These are phyloP conservation scores for Coemansia erecta DNA, from an alignment of 192 early-diverging fungal genomes.

Conservation along the genomic window DNA sequence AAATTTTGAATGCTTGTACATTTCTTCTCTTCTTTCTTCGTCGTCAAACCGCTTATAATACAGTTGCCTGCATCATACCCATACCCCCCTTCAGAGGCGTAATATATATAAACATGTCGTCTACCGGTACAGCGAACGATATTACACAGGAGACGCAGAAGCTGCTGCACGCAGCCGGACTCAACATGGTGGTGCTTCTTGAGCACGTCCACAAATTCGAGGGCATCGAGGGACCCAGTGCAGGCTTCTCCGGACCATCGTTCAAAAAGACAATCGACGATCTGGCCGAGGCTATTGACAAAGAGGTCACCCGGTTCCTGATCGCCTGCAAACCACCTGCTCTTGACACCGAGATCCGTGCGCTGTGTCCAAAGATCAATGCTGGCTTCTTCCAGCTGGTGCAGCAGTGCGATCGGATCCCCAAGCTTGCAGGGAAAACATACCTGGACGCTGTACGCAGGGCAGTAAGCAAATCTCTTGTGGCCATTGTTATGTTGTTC, in stretches of 20 bases:
- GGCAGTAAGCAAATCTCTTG: conserved; percentile 27
- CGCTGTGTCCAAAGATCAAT: conserved; percentile 46
- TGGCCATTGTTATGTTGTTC: conserved; percentile 25
- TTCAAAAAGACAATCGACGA: conserved; percentile 26
- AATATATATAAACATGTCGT: neutral
- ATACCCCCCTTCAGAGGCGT: too few species aligned
- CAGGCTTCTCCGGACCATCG: conserved; percentile 21
- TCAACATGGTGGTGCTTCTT: conserved; percentile 26
- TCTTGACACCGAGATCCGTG: conserved; percentile 26
- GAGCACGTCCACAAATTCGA: conserved; percentile 31
- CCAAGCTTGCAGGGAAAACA: conserved; percentile 33
- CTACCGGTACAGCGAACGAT: conserved; percentile 1
- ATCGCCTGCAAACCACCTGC: conserved; percentile 51
- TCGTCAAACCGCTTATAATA: too few species aligned
- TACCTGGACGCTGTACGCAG: conserved; percentile 36
- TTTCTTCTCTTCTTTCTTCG: too few species aligned
- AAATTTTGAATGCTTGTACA: too few species aligned
- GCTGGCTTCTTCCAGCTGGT: conserved; percentile 49
- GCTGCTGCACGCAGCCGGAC: conserved; percentile 23
- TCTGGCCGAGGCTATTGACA: conserved; percentile 39
- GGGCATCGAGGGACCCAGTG: conserved; percentile 16
- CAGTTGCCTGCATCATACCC: too few species aligned
- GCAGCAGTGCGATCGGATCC: conserved; percentile 23
- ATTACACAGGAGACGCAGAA: conserved; percentile 33
- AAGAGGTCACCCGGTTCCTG: conserved; percentile 43